Conservation (phyloP, 2,329 filamentous ascomycete genomes). For the Alternaria gansuensis region DNA sequence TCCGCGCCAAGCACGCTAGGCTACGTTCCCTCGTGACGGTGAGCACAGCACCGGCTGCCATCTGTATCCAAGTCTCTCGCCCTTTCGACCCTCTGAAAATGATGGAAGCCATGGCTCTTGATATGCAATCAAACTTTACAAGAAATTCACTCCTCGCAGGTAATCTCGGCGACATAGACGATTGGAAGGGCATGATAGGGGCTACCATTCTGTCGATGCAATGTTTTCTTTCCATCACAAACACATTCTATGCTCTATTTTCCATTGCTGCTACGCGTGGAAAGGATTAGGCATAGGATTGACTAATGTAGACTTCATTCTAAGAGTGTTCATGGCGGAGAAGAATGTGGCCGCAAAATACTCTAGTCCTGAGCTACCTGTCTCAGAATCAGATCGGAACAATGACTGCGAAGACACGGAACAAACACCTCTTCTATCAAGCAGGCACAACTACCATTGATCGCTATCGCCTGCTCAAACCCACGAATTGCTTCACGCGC, state of each 20-base stretch:
- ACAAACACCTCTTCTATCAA: constrained; percentile 37
- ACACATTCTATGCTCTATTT: neutral
- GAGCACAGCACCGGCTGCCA: neutral
- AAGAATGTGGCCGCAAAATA: constrained; percentile 65
- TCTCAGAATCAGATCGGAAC: constrained; percentile 2
- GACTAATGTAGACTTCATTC: constrained; percentile 65
- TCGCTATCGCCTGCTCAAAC: constrained; percentile 56
- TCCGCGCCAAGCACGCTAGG: constrained; percentile 27
- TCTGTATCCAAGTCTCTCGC: neutral
- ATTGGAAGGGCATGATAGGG: neutral
- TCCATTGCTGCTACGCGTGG: neutral
- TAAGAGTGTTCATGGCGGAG: constrained; percentile 70
- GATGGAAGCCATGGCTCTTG: neutral
- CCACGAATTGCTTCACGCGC: constrained; percentile 54
- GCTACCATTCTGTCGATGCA: neutral
- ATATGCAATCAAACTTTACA: neutral
- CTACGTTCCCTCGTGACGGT: constrained; percentile 21
- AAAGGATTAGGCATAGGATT: constrained; percentile 60
- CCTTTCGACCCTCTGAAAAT: neutral
- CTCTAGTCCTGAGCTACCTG: constrained; percentile 21
- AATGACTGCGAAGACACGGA: constrained; percentile 34
- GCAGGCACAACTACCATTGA: constrained; percentile 30
- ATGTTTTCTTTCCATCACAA: neutral
- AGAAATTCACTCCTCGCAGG: too few relatives aligned
- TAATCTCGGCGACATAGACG: neutral